phyloP scores from a whole-genome alignment of 169 alveolate genomes.

The Ichthyophthirius multifiliis region DNA sequence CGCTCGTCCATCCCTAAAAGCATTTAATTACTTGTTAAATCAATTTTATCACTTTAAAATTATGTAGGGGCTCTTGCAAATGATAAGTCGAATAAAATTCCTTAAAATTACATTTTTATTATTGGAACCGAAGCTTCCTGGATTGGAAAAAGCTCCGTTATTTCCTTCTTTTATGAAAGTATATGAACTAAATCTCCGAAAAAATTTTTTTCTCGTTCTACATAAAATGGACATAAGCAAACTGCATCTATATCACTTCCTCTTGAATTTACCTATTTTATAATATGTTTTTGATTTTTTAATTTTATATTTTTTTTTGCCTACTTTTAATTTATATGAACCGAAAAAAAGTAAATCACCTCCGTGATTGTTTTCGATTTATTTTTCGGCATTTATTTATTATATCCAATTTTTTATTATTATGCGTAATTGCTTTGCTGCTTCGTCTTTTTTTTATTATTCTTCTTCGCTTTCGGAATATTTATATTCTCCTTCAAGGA shows the following conservation, averaged over 20 bases:
- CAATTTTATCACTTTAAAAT: conserved; percentile 49
- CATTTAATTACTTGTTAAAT: conserved; percentile 55
- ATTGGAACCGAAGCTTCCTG: conserved; percentile 79
- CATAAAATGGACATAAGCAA: conserved; percentile 73
- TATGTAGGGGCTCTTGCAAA: conserved; percentile 62
- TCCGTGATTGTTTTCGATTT: conserved; percentile 23
- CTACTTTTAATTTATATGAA: conserved; percentile 70
- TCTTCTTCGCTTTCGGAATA: conserved; percentile 60
- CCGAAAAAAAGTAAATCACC: conserved; percentile 82
- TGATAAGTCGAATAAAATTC: conserved; percentile 73
- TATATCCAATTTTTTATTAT: conserved; percentile 65
- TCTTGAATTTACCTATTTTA: conserved; percentile 45
- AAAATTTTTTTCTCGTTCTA: conserved; percentile 62
- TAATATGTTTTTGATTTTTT: background rate
- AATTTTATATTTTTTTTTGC: background rate
- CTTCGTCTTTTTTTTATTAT: conserved; percentile 50
- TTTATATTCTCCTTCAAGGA: conserved; percentile 28
- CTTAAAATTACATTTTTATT: conserved; percentile 66
- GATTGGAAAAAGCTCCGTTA: conserved; percentile 63
- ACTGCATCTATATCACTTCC: conserved; percentile 83
- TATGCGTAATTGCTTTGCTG: conserved; percentile 37
- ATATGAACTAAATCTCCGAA: conserved; percentile 58
- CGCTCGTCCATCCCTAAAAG: conserved; percentile 67
- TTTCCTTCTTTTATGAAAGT: conserved; percentile 51
- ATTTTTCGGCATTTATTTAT: conserved; percentile 44